Conservation (phyloP, 2,329 filamentous ascomycete genomes). For the Calonectria leucothoes region DNA sequence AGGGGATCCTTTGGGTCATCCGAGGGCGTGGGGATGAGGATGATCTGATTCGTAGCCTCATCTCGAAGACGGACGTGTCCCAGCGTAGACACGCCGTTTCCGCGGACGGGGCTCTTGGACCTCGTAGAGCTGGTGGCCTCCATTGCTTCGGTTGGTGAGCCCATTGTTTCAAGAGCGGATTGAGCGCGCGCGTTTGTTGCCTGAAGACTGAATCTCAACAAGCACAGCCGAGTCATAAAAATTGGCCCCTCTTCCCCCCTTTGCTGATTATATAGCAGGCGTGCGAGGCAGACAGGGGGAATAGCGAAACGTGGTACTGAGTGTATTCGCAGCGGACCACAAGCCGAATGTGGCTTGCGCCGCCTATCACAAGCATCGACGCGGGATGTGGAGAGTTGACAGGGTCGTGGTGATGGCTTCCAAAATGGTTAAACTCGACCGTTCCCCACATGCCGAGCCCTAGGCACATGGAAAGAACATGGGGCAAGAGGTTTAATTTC, state of each 20-base stretch:
- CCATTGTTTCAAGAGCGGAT: background rate
- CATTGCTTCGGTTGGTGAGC: background rate
- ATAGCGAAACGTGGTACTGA: constrained; percentile 2
- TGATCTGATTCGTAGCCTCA: constrained; percentile 52
- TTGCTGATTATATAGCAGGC: constrained; percentile 2
- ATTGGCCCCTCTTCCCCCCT: background rate
- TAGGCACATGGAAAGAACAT: background rate
- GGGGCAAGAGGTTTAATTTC: background rate
- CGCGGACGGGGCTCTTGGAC: background rate
- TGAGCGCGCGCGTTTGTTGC: background rate
- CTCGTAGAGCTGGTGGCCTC: background rate
- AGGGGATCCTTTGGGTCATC: constrained; percentile 60
- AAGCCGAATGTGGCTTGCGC: constrained; percentile 4
- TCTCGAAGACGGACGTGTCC: constrained; percentile 29
- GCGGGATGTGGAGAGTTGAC: constrained; percentile 14
- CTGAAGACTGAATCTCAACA: background rate
- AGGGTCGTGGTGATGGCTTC: background rate
- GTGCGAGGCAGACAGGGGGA: constrained; percentile 1
- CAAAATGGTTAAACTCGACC: background rate
- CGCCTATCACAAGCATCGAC: background rate
- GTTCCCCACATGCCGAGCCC: constrained; percentile 12
- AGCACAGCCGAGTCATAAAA: background rate
- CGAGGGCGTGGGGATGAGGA: constrained; percentile 60
- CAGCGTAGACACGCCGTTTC: constrained; percentile 11
- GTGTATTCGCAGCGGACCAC: constrained; percentile 12